phyloP scores from a whole-genome alignment of 257 asterid genomes.

The Pogostemon cablin region DNA sequence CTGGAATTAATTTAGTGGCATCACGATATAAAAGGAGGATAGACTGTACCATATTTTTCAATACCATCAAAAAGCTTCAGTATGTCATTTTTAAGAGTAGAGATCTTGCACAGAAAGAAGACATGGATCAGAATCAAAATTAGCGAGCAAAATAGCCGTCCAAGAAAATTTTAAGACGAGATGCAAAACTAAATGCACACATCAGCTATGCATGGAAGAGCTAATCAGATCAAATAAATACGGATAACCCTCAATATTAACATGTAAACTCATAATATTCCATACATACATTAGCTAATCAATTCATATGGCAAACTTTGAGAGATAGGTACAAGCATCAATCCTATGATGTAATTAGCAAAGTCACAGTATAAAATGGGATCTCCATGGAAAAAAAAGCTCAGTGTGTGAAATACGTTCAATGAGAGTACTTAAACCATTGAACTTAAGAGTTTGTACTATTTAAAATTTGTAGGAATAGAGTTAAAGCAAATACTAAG shows the following conservation, averaged over 20 bases:
- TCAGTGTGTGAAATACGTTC: neutral
- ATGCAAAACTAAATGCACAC: neutral
- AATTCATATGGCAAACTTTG: slow-evolving; percentile 18
- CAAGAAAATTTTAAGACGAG: slow-evolving; percentile 10
- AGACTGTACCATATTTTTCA: slow-evolving; percentile 74
- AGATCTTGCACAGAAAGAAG: slow-evolving; percentile 58
- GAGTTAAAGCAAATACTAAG: slow-evolving; percentile 7
- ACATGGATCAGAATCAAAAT: slow-evolving; percentile 30
- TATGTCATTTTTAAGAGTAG: slow-evolving; percentile 64
- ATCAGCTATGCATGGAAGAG: slow-evolving; percentile 11
- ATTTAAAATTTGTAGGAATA: slow-evolving; percentile 9
- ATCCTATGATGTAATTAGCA: slow-evolving; percentile 10
- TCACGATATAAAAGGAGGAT: slow-evolving; percentile 15
- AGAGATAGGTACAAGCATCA: slow-evolving; percentile 21
- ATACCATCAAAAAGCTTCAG: slow-evolving; percentile 83
- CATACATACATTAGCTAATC: slow-evolving; percentile 5
- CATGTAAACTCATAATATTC: slow-evolving; percentile 8
- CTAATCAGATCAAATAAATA: slow-evolving; percentile 23
- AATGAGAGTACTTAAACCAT: slow-evolving; percentile 8
- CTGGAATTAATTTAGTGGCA: slow-evolving; percentile 12
- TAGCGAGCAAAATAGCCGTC: slow-evolving; percentile 16
- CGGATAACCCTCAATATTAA: slow-evolving; percentile 1
- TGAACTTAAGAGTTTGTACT: slow-evolving; percentile 7
- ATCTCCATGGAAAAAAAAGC: neutral
- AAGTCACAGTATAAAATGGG: neutral